phyloP scores from a whole-genome alignment of 345 rosid species.

The Lumnitzera littorea region DNA sequence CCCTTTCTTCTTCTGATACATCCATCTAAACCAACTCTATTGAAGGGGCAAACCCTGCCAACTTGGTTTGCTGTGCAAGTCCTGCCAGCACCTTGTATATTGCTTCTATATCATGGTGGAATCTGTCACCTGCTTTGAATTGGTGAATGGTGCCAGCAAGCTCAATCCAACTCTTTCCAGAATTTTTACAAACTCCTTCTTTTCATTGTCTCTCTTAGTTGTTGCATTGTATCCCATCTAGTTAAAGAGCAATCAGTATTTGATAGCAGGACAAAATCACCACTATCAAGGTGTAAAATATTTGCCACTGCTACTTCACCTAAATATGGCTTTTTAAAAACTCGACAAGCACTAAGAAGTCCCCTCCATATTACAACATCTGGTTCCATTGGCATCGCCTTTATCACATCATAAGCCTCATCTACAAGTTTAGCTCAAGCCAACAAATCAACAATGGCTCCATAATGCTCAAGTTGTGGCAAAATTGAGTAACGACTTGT shows the following conservation, averaged over 20 bases:
- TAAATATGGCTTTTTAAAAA: conserved; percentile 32
- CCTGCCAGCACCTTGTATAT: conserved; percentile 47
- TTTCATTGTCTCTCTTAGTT: conserved; percentile 58
- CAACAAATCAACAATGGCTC: conserved; percentile 71
- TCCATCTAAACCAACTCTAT: conserved; percentile 82
- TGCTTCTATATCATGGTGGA: conserved; percentile 55
- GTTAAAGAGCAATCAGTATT: conserved; percentile 61
- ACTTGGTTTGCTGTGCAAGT: conserved; percentile 34
- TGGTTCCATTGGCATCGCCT: conserved; percentile 58
- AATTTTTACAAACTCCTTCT: conserved; percentile 48
- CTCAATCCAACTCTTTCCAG: conserved; percentile 83
- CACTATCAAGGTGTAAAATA: conserved; percentile 44
- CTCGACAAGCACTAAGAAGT: conserved; percentile 72
- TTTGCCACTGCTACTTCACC: conserved; percentile 62
- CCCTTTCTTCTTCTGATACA: conserved; percentile 79
- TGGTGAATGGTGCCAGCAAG: conserved; percentile 52
- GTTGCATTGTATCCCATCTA: conserved; percentile 60
- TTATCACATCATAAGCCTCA: conserved; percentile 56
- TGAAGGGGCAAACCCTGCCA: conserved; percentile 52
- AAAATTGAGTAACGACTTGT: conserved; percentile 24
- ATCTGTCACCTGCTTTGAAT: conserved; percentile 63
- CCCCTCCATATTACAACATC: conserved; percentile 83
- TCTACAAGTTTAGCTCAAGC: conserved; percentile 64
- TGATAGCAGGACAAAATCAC: conserved; percentile 74
- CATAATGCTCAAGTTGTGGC: conserved; percentile 71